phyloP scores from a whole-genome alignment of 169 alveolate genomes.

The Cryptosporidium sp. region DNA sequence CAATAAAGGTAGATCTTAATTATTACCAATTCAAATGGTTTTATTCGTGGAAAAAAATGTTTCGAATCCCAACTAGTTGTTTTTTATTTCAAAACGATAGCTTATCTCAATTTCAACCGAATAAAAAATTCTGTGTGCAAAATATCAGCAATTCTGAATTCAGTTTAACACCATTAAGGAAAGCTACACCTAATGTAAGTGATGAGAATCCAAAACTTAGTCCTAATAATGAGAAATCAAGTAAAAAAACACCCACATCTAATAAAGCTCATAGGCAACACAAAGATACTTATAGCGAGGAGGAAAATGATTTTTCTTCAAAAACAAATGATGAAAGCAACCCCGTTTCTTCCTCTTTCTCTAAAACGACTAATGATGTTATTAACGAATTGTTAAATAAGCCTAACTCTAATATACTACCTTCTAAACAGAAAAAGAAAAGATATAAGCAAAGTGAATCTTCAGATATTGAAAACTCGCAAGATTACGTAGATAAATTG shows the following conservation, averaged over 20 bases:
- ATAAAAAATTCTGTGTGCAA: neutral
- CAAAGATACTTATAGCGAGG: neutral
- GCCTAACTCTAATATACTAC: neutral
- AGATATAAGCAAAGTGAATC: slow-evolving; percentile 17
- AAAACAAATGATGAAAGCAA: neutral
- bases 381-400: slow-evolving; percentile 24
- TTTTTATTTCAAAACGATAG: neutral
- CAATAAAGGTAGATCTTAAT: neutral
- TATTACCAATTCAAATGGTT: slow-evolving; percentile 32
- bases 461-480: slow-evolving; percentile 8
- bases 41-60: neutral
- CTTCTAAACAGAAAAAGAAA: neutral
- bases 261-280: neutral
- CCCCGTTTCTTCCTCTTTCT: neutral
- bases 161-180: neutral
- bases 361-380: slow-evolving; percentile 34
- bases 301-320: neutral
- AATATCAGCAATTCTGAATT: neutral
- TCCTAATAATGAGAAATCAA: neutral
- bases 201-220: neutral
- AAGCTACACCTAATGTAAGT: neutral
- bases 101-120: neutral
- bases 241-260: neutral
- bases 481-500: slow-evolving; percentile 39
- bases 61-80: neutral